A percentile compares a stretch with the other conserved stretches of the same genome.
phyloP scores from a whole-genome alignment of 805 yeast genomes.

The Candida ortonii region DNA sequence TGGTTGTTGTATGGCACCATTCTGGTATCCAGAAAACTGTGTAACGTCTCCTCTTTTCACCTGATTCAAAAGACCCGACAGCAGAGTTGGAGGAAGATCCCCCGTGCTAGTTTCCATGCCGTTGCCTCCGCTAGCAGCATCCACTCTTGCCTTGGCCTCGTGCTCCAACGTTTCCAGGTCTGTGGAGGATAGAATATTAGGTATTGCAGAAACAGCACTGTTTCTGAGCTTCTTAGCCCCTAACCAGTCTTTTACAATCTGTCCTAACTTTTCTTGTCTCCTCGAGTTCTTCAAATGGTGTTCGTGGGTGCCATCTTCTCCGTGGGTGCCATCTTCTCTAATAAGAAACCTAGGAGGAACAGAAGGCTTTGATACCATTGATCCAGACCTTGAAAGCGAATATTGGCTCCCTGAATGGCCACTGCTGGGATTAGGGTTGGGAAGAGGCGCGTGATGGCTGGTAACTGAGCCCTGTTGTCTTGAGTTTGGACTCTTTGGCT shows the following conservation, averaged over 20 bases:
- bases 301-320: constrained; percentile 73
- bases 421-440: too few relatives aligned
- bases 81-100: constrained; percentile 61
- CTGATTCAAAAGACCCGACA: constrained; percentile 64
- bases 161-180: constrained; percentile 28
- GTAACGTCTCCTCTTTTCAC: constrained; percentile 39
- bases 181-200: constrained; percentile 49
- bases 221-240: constrained; percentile 70
- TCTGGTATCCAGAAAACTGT: constrained; percentile 25
- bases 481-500: constrained; percentile 5
- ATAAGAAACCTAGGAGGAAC: constrained; percentile 47
- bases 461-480: too few relatives aligned
- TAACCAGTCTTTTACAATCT: constrained; percentile 72
- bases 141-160: constrained; percentile 27
- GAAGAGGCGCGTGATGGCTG: too few relatives aligned
- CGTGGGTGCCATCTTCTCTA: constrained; percentile 69
- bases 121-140: constrained; percentile 20
- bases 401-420: background rate
- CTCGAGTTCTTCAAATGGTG: constrained; percentile 75
- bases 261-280: constrained; percentile 71
- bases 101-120: constrained; percentile 9
- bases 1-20: constrained; percentile 20
- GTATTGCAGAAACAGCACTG: constrained; percentile 72
- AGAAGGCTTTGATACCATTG: constrained; percentile 12
- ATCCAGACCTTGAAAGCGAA: constrained; percentile 19